Conservation (phyloP, 805 yeast species). For the Wickerhamiella azyma region DNA sequence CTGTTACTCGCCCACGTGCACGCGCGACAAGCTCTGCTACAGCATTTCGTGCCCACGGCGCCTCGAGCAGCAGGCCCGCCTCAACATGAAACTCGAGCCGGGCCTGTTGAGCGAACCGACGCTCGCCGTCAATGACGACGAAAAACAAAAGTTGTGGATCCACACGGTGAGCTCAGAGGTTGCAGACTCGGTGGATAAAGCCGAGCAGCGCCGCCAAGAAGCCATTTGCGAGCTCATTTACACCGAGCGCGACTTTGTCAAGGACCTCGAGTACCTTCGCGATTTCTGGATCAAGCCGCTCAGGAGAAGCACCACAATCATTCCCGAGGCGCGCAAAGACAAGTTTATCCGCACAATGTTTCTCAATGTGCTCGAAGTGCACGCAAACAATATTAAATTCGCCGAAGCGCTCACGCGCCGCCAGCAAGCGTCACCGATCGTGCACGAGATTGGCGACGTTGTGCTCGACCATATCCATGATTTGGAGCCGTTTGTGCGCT, state of each 20-base stretch:
- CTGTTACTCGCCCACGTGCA: constrained; percentile 94
- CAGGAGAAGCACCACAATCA: constrained; percentile 71
- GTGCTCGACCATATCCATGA: constrained; percentile 69
- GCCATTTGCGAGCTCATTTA: constrained; percentile 85
- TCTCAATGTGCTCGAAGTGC: constrained; percentile 76
- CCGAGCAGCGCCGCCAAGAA: constrained; percentile 86
- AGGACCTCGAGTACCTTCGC: constrained; percentile 81
- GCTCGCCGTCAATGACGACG: constrained; percentile 44
- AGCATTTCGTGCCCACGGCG: constrained; percentile 94
- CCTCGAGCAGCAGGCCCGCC: constrained; percentile 86
- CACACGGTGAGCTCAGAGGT: constrained; percentile 73
- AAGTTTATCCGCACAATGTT: constrained; percentile 85
- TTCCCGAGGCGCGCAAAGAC: constrained; percentile 80
- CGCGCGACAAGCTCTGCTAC: constrained; percentile 76
- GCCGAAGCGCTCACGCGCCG: constrained; percentile 82
- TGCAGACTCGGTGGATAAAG: constrained; percentile 64
- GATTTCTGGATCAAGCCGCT: constrained; percentile 91
- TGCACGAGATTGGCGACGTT: constrained; percentile 75
- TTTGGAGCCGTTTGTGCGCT: constrained; percentile 84
- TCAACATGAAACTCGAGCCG: constrained; percentile 77
- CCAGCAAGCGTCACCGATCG: constrained; percentile 74
- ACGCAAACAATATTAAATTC: constrained; percentile 66
- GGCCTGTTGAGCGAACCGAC: constrained; percentile 62
- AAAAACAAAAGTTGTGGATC: constrained; percentile 82
- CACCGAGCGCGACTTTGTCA: constrained; percentile 90